These are phyloP conservation scores for Protostelium mycophagum DNA, from an alignment of 78 protist species.

Conservation along the genomic window DNA sequence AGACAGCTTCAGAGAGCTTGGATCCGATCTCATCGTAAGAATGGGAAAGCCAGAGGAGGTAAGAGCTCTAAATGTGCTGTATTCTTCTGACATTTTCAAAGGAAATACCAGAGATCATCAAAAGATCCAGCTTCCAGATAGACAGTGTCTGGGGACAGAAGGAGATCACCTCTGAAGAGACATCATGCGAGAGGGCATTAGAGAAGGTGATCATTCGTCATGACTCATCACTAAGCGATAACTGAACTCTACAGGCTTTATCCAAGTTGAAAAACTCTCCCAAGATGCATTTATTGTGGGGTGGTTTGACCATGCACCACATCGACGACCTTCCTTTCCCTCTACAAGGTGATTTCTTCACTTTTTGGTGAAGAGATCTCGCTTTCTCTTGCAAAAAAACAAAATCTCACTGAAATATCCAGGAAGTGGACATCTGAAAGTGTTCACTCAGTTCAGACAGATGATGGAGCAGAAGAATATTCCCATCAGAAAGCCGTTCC, in stretches of 20 bases:
- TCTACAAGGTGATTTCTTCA: background rate
- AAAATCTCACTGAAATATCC: too few relatives aligned
- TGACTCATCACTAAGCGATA: background rate
- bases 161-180: conserved; percentile 6
- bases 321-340: conserved; percentile 23
- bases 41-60: conserved; percentile 35
- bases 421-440: background rate
- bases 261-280: background rate
- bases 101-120: background rate
- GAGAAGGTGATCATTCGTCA: background rate
- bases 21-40: conserved; percentile 27
- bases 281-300: background rate
- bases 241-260: background rate
- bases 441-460: background rate
- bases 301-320: conserved; percentile 8
- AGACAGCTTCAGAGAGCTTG: background rate
- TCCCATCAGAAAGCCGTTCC: background rate
- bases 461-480: background rate
- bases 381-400: too few relatives aligned
- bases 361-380: too few relatives aligned
- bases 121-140: background rate
- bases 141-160: background rate
- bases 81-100: background rate
- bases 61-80: background rate
- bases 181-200: background rate